Evolutionary conservation across 768 basidiomycete species (phyloP), one percentile per base, ranked within the genome.

Genomic region (Pleurotus ostreatus): DNA sequence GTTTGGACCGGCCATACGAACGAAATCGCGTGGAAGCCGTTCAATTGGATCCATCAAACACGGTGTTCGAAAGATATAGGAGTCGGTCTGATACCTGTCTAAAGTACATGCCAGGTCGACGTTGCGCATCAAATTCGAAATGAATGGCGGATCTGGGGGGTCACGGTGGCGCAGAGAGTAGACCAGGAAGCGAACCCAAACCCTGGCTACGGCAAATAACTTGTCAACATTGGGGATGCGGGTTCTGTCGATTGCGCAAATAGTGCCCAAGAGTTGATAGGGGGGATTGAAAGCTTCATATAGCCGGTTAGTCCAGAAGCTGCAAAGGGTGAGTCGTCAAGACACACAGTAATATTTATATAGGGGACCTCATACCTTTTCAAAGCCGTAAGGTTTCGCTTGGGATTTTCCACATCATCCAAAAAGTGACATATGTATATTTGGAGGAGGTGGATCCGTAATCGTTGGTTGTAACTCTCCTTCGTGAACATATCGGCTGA

Each of bases 251-350:
- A 83, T 63, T 45, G 68, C 59, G 0, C 73, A 63, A 0, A 64
- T 53, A 0, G 78, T 74, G 4, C 85, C 86, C 44, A 83, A 68
- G n/a, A 64, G 55, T 55, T 78, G 67, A 47, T 65, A 71, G 0
- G 78, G 64, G 2, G 86, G 85, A 57, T 76, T 71, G 5, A 86
- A 49, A 1, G 76, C 72, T 16, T 80, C 77, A 53, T 83, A 78
- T 0, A 86, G 65, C 23, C 68, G 71, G 3, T 59, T 61, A 6
- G 84, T 66, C 78, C 79, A 82, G 44, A 66, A 68, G 47, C 81
- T 83, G 57, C 5, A 37, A 7, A 38, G 25, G 11, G 43, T 15
- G 47, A 49, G 20, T 20, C 20, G 22, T 54, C 38, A 51, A 55
- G 4, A 8, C 25, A 18, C 12, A 37, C 34, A 13, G 20, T 55